Evolutionary conservation across 768 basidiomycete genomes (phyloP), one percentile per base, ranked within the genome.

Genomic region (Xerocomus spinulosus): DNA sequence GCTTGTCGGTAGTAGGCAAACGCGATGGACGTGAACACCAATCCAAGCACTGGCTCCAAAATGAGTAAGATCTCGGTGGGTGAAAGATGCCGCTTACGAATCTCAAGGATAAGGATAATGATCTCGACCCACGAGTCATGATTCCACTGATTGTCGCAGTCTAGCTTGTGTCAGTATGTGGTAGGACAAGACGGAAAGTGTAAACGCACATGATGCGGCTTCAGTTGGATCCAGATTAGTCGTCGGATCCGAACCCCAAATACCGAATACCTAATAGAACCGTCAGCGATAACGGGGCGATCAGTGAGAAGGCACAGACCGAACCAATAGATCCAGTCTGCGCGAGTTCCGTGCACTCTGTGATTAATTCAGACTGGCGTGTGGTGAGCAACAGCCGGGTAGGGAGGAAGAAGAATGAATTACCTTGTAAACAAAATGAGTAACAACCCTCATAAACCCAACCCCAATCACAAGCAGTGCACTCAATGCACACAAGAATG

Each of bases 1-100:
- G 81, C 60, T 67, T 93, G 90, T 20, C 83, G 82, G 60, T 85
- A 82, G 71, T 83, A 93, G 13, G 76, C 73, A 61, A 85, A 85
- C 3, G 82, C 78, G 55, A 87, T 57, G 40, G 74, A 53, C n/a
- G 78, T 75, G 73, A 90, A 88, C 50, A 91, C 61, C 30, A 71
- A 54, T 36, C 76, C 73, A 39, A 86, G 56, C 40, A 80, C 83
- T 87, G 55, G 2, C 24, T 1, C n/a, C n/a, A n/a, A n/a, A 18
- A 49, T 13, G 2, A 48, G 3, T 5, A 18, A 52, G 43, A 39
- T 9, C 9, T 8, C n/a, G 3, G 21, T 18, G 10, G 0, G 18
- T 1, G 26, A 30, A 5, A 29, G 20, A 26, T 17, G 10, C 1
- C 14, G 64, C 83, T 53, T 62, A 90, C 89, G 20, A 32, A 77